Evolutionary conservation across 2,329 filamentous ascomycete species (phyloP).

Genomic region (Fusarium pseudoanthophilum): DNA sequence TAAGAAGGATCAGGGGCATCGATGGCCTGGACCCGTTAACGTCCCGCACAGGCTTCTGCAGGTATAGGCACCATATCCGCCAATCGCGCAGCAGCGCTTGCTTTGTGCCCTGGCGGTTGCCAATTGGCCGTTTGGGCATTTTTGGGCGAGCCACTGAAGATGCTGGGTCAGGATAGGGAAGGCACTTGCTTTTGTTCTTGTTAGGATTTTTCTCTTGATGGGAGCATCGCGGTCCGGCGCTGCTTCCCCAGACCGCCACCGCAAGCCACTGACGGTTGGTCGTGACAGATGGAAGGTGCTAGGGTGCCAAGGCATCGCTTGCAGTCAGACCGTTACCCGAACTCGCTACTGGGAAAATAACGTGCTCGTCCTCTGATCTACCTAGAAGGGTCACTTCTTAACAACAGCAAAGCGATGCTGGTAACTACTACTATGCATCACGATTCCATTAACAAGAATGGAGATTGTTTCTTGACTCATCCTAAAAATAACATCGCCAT

Average conservation of each 20-base stretch:
- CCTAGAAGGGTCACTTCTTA: not conserved
- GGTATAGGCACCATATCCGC: slow-evolving; percentile 37
- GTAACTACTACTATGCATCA: not conserved
- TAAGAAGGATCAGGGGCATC: slow-evolving; percentile 33
- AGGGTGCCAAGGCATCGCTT: not conserved
- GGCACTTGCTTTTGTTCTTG: slow-evolving; percentile 8
- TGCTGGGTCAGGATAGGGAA: not conserved
- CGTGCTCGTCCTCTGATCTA: not conserved
- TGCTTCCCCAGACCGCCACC: slow-evolving; percentile 30
- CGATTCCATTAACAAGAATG: not conserved
- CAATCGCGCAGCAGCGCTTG: slow-evolving; percentile 35
- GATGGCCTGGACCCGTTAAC: slow-evolving; percentile 11
- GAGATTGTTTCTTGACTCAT: not conserved
- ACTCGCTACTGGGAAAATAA: not conserved
- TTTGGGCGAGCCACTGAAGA: slow-evolving; percentile 11
- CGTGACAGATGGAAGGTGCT: not conserved
- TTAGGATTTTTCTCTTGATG: slow-evolving; percentile 7
- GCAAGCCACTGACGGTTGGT: slow-evolving; percentile 9
- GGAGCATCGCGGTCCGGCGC: not conserved
- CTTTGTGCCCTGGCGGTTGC: not conserved
- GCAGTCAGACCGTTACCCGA: not conserved
- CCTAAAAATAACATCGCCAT: slow-evolving; percentile 34
- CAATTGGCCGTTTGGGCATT: slow-evolving; percentile 1
- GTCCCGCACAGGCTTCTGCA: slow-evolving; percentile 33
- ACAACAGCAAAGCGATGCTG: not conserved